phyloP scores from a whole-genome alignment of 2,329 filamentous ascomycete species.

The Botrytis elliptica region DNA sequence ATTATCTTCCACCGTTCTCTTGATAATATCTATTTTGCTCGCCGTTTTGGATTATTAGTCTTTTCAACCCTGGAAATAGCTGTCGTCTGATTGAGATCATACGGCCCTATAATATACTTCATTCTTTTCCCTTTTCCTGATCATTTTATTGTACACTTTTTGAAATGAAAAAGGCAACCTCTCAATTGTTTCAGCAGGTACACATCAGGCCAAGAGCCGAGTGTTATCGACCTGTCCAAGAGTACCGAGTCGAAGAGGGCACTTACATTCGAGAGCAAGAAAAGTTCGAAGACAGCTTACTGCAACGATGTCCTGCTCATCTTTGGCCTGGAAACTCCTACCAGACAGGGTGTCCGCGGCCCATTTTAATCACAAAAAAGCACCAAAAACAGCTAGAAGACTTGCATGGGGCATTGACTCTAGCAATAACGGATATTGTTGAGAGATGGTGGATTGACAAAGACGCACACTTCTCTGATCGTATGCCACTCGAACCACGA shows the following conservation, averaged over 20 bases:
- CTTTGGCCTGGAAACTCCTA: neutral
- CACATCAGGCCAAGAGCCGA: neutral
- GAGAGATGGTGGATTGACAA: conserved; percentile 10
- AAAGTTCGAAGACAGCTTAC: neutral
- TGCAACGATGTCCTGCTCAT: neutral
- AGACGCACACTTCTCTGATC: neutral
- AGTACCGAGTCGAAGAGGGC: neutral
- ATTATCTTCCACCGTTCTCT: too few relatives aligned
- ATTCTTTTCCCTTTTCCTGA: neutral
- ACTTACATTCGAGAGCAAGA: neutral
- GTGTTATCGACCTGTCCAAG: neutral
- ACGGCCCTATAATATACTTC: too few relatives aligned
- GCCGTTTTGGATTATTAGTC: too few relatives aligned
- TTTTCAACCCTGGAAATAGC: too few relatives aligned
- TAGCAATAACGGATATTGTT: conserved; percentile 7
- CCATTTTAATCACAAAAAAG: neutral
- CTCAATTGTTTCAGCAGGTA: neutral
- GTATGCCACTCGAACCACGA: neutral
- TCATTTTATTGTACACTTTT: neutral
- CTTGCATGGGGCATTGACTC: neutral
- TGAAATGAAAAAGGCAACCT: neutral
- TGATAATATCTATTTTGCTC: too few relatives aligned
- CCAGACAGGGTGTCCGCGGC: conserved; percentile 2
- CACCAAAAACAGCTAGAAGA: neutral
- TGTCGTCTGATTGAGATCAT: too few relatives aligned